A percentile compares a stretch with the other conserved stretches of the same genome.
Evolutionary conservation across 2,329 filamentous ascomycete genomes (phyloP).

Genomic region (Trichoderma cornu-damae): DNA sequence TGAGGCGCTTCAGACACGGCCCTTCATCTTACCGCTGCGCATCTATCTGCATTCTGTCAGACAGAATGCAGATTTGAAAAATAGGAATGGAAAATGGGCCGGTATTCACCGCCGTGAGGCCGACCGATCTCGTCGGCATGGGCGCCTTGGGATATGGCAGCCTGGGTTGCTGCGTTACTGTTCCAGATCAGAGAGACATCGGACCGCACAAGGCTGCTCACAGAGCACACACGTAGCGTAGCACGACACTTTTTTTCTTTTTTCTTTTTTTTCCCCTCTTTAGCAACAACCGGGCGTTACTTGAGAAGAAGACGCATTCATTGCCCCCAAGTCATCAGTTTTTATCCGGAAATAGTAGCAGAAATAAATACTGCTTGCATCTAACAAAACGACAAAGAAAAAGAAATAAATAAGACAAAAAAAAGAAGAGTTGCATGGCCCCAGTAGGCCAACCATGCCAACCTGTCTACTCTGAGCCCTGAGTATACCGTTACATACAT

Average conservation of each 20-base stretch:
- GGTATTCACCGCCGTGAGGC: neutral
- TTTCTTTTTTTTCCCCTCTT: no score
- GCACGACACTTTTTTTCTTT: no score
- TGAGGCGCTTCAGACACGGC: neutral
- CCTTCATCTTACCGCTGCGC: neutral
- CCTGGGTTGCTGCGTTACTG: neutral
- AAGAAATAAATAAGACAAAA: no score
- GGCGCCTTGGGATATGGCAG: neutral
- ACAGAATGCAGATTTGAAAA: no score
- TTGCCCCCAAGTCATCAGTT: neutral
- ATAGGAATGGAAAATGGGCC: neutral
- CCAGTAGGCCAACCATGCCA: neutral
- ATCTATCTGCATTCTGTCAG: neutral
- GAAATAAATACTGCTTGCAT: neutral
- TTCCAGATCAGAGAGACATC: neutral
- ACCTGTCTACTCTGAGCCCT: slow-evolving; percentile 14
- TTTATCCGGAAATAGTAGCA: neutral
- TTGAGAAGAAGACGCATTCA: neutral
- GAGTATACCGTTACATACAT: slow-evolving; percentile 16
- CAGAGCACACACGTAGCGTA: neutral
- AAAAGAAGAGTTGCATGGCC: slow-evolving; percentile 7
- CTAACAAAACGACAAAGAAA: neutral
- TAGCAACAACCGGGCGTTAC: neutral
- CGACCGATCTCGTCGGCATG: neutral
- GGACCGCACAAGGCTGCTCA: neutral